Evolutionary conservation across 352 stramenopile species (phyloP).

Genomic region (Globisporangium takayamanum): DNA sequence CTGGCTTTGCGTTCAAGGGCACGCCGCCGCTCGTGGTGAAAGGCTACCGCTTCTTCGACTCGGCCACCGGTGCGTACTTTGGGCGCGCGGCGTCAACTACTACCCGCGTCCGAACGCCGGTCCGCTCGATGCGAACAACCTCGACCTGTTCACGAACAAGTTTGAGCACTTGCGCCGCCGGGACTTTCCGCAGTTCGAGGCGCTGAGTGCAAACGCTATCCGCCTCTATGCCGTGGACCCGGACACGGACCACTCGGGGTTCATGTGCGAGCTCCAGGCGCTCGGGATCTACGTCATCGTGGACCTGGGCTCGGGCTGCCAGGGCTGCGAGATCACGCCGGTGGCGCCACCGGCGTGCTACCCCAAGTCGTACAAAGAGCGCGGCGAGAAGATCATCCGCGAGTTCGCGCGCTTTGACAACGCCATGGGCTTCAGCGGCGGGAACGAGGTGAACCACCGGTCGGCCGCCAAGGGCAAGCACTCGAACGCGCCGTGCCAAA

Average conservation of each 20-base stretch:
- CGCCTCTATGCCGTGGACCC: too few species aligned
- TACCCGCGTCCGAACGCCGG: conserved; percentile 81
- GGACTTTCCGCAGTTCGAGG: too few species aligned
- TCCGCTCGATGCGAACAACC: conserved; percentile 57
- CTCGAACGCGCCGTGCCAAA: conserved; percentile 79
- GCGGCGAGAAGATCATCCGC: conserved; percentile 75
- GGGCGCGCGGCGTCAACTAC: conserved; percentile 77
- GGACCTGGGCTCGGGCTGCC: too few species aligned
- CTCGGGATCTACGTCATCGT: too few species aligned
- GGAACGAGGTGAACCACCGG: conserved; percentile 82
- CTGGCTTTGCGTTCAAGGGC: conserved; percentile 8
- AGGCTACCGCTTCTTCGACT: conserved; percentile 78
- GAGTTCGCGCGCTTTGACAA: conserved; percentile 83
- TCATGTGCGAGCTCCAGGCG: too few species aligned
- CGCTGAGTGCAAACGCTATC: too few species aligned
- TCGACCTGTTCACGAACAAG: conserved; percentile 55
- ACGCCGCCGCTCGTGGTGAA: conserved; percentile 46
- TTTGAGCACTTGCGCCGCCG: too few species aligned
- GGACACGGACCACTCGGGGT: too few species aligned
- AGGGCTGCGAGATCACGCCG: conserved; percentile 14
- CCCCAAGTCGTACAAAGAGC: conserved; percentile 54
- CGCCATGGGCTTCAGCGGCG: conserved; percentile 64
- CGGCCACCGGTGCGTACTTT: conserved; percentile 60
- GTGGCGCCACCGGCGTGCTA: conserved; percentile 51
- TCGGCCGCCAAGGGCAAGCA: conserved; percentile 30